A percentile compares a stretch with the other conserved stretches of the same genome.
Evolutionary conservation across 2,329 filamentous ascomycete genomes (phyloP).

Genomic region (Fusarium sp.): DNA sequence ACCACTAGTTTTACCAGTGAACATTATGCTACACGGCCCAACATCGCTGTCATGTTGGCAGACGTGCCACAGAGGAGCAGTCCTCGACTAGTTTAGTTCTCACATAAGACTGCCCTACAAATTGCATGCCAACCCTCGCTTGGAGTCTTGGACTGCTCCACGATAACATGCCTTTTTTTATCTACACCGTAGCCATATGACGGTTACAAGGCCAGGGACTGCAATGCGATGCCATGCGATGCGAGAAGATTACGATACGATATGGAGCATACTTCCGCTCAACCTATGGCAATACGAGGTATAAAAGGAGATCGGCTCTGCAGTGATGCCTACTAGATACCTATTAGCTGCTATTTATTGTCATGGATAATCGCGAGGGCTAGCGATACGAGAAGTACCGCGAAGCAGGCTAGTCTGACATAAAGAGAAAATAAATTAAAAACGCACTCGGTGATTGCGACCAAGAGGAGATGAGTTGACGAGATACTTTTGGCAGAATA

Average conservation of each 20-base stretch:
- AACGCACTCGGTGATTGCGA: not conserved
- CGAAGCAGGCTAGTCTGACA: not conserved
- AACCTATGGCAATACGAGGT: slow-evolving; percentile 44
- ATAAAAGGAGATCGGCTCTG: slow-evolving; percentile 25
- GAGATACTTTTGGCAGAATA: not conserved
- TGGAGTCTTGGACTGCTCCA: not conserved
- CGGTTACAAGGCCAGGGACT: slow-evolving; percentile 21
- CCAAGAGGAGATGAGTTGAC: not conserved
- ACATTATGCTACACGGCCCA: not conserved
- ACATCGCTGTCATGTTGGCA: slow-evolving; percentile 2
- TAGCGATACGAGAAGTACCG: slow-evolving; percentile 18
- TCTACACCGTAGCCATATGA: slow-evolving; percentile 5
- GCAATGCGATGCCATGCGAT: slow-evolving; percentile 1
- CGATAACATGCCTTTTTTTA: slow-evolving; percentile 7
- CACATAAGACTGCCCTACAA: slow-evolving; percentile 38
- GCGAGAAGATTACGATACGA: not conserved
- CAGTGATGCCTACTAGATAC: not conserved
- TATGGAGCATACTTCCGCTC: slow-evolving; percentile 18
- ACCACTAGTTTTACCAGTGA: not conserved
- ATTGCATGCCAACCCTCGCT: slow-evolving; percentile 29
- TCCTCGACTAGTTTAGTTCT: slow-evolving; percentile 39
- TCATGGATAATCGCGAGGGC: slow-evolving; percentile 15
- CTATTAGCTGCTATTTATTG: slow-evolving; percentile 15
- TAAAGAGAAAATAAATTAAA: not conserved
- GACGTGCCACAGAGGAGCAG: slow-evolving; percentile 13